Evolutionary conservation across 192 early-diverging fungal genomes (phyloP), one percentile per base, ranked within the genome.

Genomic region (Podila verticillata): DNA sequence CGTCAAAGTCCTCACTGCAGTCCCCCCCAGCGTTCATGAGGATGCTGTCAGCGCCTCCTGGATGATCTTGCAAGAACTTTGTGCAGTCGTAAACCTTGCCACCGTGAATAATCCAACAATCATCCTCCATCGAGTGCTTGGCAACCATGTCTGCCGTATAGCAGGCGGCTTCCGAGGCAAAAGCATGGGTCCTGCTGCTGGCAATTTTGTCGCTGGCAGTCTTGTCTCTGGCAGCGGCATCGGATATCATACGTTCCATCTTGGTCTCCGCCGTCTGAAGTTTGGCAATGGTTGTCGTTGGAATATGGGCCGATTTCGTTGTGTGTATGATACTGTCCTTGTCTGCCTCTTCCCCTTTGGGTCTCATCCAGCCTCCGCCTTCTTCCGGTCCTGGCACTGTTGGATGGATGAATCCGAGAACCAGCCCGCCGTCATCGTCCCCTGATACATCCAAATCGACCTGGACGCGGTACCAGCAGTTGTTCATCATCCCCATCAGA

Each of bases 11-110:
- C 61, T 96, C 94, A 17, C 93, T 93, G 47, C 91, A 90, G 67
- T 98, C 95, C 57, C 81, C 84, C 68, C 96, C 95, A 24, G 92
- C 95, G 49, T 88, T 84, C 82, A 96, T 94, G 26, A 91, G 65
- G 57, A 98, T 91, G 36, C 95, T 93, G 66, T 96, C 94, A 70
- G 91, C 91, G 57, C 96, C 96, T 71, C 96, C 96, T 30, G 96
- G 96, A 84, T 98, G 96, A 82, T 94, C 88, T 70, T 86, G 78
- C 47, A 94, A 79, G 73, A 93, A 94, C 36, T 83, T 79, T 39
- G 93, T 91, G 65, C 91, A 83, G 74, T 94, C 89, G 72, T 92
- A 94, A 22, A 95, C 94, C 66, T 93, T 92, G 65, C 84, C 86
- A 65, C 88, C 70, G 9, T 96, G 80, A 29, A 93, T 80, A 78